A percentile compares a stretch with the other conserved stretches of the same genome.
These are phyloP conservation scores for Neurospora tetraspora DNA, from an alignment of 495 filamentous ascomycete genomes.

Conservation along the genomic window DNA sequence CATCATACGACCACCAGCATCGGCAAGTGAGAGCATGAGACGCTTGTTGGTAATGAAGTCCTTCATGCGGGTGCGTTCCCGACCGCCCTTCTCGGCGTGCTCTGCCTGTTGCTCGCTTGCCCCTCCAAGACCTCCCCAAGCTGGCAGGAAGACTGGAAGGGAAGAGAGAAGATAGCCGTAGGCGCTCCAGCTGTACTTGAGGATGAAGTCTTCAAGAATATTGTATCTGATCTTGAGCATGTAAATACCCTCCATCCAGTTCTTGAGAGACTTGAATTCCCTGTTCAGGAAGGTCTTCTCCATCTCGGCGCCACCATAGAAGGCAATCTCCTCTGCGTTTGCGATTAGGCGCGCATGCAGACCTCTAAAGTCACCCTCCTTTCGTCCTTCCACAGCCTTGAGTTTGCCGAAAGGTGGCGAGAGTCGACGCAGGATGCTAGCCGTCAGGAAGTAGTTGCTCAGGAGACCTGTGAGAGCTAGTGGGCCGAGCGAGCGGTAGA, in stretches of 20 bases:
- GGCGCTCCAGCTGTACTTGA: conserved; percentile 98
- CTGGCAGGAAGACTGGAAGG: conserved; percentile 86
- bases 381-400: conserved; percentile 86
- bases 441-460: conserved; percentile 86
- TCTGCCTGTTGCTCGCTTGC: conserved; percentile 48
- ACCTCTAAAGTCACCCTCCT: conserved; percentile 87
- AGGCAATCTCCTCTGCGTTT: conserved; percentile 98
- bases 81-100: conserved; percentile 35
- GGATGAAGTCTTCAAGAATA: conserved; percentile 94
- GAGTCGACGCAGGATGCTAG: conserved; percentile 71
- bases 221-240: conserved; percentile 95
- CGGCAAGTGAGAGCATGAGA: conserved; percentile 93
- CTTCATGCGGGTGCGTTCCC: conserved; percentile 83
- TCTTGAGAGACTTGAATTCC: conserved; percentile 82
- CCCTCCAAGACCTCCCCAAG: conserved; percentile 80
- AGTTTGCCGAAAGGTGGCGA: conserved; percentile 95
- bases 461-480: conserved; percentile 77
- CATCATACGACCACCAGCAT: conserved; percentile 97
- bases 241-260: conserved; percentile 96
- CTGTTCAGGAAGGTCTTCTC: conserved; percentile 81
- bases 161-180: conserved; percentile 92
- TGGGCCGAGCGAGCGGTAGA: conserved; percentile 85
- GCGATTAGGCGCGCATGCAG: conserved; percentile 86
- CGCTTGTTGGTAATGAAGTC: conserved; percentile 99
- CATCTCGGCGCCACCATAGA: conserved; percentile 90